Evolutionary conservation across 2,329 filamentous ascomycete genomes (phyloP).

Genomic region (Microcera coccophila): DNA sequence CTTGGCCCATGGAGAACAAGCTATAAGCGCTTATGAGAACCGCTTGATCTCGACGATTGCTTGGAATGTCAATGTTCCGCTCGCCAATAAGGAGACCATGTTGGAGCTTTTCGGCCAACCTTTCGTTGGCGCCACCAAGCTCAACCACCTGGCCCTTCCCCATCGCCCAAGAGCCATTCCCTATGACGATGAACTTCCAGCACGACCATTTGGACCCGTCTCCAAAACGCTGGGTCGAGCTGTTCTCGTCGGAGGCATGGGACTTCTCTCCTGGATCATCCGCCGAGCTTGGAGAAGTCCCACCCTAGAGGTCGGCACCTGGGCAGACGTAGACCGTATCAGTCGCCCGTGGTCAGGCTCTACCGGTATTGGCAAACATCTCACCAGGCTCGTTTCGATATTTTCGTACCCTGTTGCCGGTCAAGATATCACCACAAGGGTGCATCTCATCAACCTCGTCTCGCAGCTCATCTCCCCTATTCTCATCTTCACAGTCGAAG

Average conservation of each 20-base stretch:
- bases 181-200: constrained; percentile 10
- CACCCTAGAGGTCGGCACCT: constrained; percentile 1
- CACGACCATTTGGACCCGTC: constrained; percentile 3
- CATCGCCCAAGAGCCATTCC: constrained; percentile 5
- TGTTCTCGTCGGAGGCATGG: constrained; percentile 7
- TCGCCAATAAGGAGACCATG: constrained; percentile 4
- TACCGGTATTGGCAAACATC: too few species aligned
- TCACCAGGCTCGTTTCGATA: too few species aligned
- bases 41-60: too few species aligned
- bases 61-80: constrained; percentile 5
- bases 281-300: constrained; percentile 1
- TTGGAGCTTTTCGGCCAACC: constrained; percentile 9
- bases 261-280: constrained; percentile 3
- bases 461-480: constrained; percentile 8
- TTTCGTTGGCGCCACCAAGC: constrained; percentile 8
- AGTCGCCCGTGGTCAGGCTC: too few species aligned
- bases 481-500: constrained; percentile 8
- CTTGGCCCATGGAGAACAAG: constrained; percentile 1
- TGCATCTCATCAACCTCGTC: constrained; percentile 5
- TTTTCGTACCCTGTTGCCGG: too few species aligned
- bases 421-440: too few species aligned
- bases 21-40: too few species aligned
- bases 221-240: constrained; percentile 3
- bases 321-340: neutral
- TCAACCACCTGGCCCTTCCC: constrained; percentile 2